These are phyloP conservation scores for Trichoderma asperellum DNA, from an alignment of 2,329 filamentous ascomycete genomes.

Conservation along the genomic window DNA sequence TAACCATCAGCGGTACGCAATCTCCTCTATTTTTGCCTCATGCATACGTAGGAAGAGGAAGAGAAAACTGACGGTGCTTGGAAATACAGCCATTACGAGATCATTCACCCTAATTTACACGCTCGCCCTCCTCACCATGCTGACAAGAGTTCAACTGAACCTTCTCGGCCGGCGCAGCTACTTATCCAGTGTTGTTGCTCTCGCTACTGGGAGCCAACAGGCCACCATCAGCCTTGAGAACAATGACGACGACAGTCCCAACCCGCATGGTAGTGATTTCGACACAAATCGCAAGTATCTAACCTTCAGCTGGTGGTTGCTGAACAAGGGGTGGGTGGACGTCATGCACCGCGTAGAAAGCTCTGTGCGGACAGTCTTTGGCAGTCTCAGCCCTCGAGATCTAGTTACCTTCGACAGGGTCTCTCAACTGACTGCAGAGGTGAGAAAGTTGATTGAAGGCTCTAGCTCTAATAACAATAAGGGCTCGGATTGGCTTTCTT, in stretches of 20 bases:
- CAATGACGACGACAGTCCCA: conserved; percentile 83
- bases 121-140: conserved; percentile 82
- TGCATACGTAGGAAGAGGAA: not conserved
- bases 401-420: conserved; percentile 81
- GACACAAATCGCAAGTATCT: conserved; percentile 94
- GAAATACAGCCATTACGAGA: conserved; percentile 74
- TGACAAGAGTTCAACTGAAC: conserved; percentile 95
- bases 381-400: conserved; percentile 84
- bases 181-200: conserved; percentile 89
- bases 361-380: conserved; percentile 90
- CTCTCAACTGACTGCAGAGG: conserved; percentile 77
- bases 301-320: conserved; percentile 96
- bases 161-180: conserved; percentile 94
- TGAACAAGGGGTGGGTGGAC: conserved; percentile 87
- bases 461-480: conserved; percentile 46
- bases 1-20: conserved; percentile 89
- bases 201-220: conserved; percentile 75
- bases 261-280: conserved; percentile 89
- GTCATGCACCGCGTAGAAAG: conserved; percentile 78
- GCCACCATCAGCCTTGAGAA: conserved; percentile 89
- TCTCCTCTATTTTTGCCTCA: not conserved
- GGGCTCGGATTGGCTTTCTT: conserved; percentile 73
- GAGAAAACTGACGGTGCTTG: not conserved
- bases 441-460: conserved; percentile 84
- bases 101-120: conserved; percentile 93